A percentile compares a stretch with the other conserved stretches of the same genome.
Evolutionary conservation across 352 stramenopile species (phyloP).

Genomic region (Pythium rishiriense): DNA sequence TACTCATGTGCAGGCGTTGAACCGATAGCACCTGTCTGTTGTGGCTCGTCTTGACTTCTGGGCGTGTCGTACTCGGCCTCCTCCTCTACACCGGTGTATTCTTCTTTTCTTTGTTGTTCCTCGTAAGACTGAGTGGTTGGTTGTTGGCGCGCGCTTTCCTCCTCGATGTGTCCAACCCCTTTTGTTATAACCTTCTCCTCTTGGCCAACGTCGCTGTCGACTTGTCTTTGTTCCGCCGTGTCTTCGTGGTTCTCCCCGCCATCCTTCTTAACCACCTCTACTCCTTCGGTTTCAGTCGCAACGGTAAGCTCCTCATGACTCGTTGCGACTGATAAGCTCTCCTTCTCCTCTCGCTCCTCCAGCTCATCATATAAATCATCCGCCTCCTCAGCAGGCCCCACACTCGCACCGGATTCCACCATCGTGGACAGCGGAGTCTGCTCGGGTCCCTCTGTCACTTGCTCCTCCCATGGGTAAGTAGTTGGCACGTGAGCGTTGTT

Average conservation of each 20-base stretch:
- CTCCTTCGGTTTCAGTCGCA: not conserved
- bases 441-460: not conserved
- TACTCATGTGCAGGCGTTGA: no score
- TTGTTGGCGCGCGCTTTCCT: no score
- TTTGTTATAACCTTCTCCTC: no score
- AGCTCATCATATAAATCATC: not conserved
- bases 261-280: no score
- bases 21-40: no score
- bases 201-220: no score
- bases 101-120: not conserved
- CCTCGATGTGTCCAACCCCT: no score
- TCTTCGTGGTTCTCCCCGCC: no score
- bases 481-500: not conserved
- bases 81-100: not conserved
- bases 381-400: not conserved
- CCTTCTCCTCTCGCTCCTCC: not conserved
- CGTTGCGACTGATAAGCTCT: no score
- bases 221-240: no score
- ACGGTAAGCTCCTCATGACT: no score
- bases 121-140: no score
- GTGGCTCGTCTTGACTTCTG: not conserved
- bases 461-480: not conserved
- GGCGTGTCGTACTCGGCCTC: not conserved
- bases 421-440: not conserved
- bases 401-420: not conserved